These are phyloP conservation scores for Fusarium mangiferae DNA, from an alignment of 2,329 filamentous ascomycete species.

Conservation along the genomic window DNA sequence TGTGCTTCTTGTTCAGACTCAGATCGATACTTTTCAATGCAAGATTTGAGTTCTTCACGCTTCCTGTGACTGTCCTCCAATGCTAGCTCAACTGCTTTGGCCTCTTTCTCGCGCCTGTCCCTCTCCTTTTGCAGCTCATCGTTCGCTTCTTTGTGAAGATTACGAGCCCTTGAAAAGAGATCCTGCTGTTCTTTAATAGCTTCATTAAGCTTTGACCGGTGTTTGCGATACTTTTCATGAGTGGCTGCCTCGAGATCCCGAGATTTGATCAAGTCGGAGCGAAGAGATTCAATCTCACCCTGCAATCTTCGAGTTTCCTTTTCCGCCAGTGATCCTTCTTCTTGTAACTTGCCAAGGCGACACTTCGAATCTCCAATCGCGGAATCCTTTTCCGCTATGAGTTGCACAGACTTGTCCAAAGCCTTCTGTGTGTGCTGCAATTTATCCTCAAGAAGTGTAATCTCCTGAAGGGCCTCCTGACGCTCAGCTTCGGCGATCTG, in stretches of 20 bases:
- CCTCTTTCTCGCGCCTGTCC: constrained; percentile 34
- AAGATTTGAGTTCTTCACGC: constrained; percentile 46
- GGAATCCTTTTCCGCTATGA: constrained; percentile 36
- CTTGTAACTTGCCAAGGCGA: constrained; percentile 42
- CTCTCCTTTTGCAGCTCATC: constrained; percentile 50
- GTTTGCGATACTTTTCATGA: constrained; percentile 50
- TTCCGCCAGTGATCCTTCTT: constrained; percentile 38
- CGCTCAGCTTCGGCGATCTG: constrained; percentile 46
- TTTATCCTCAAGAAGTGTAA: constrained; percentile 41
- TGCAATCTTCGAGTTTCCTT: constrained; percentile 42
- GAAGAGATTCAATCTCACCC: constrained; percentile 44
- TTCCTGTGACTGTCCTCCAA: constrained; percentile 46
- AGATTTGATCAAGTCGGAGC: constrained; percentile 40
- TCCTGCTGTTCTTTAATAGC: constrained; percentile 59
- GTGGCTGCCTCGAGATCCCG: constrained; percentile 32
- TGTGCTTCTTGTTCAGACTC: constrained; percentile 35
- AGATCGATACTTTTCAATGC: constrained; percentile 44
- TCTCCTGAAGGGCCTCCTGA: constrained; percentile 39
- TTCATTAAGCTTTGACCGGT: constrained; percentile 55
- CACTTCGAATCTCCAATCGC: constrained; percentile 40
- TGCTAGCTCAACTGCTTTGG: constrained; percentile 41
- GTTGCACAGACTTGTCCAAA: constrained; percentile 25
- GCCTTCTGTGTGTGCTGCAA: constrained; percentile 32
- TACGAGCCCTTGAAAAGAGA: constrained; percentile 51
- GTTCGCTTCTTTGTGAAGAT: constrained; percentile 49